A percentile compares a stretch with the other conserved stretches of the same genome.
These are phyloP conservation scores for Fraxinus anomala DNA, from an alignment of 257 asterid genomes.

Conservation along the genomic window DNA sequence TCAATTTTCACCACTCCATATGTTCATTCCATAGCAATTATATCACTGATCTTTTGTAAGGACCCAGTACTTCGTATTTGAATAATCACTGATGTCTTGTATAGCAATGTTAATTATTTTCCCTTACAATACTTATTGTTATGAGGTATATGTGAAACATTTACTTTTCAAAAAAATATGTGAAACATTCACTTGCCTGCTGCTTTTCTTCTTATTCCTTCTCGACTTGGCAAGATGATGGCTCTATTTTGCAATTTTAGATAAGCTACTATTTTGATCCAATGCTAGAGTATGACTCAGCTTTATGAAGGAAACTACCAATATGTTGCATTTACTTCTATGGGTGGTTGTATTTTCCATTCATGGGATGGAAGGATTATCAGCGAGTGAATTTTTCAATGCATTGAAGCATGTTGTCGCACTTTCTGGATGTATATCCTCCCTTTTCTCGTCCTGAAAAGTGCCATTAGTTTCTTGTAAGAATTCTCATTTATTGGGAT, in stretches of 20 bases:
- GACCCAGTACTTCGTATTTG: neutral
- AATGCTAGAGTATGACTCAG: neutral
- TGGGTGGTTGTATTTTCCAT: constrained; percentile 1
- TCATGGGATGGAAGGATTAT: neutral
- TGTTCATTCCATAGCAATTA: neutral
- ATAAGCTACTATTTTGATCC: neutral
- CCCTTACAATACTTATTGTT: neutral
- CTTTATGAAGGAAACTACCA: constrained; percentile 6
- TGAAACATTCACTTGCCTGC: neutral
- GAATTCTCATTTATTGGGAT: constrained; percentile 19
- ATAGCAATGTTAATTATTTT: too few species aligned
- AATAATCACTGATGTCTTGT: neutral
- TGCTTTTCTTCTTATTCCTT: neutral
- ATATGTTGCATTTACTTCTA: neutral
- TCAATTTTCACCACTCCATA: neutral
- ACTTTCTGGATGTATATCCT: constrained; percentile 6
- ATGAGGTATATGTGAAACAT: neutral
- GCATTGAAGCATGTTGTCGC: neutral
- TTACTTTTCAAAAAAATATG: constrained; percentile 5
- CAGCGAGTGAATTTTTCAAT: neutral
- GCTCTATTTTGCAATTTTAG: constrained; percentile 5
- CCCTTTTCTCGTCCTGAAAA: constrained; percentile 5
- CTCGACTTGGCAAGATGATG: neutral
- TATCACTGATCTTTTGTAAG: neutral
- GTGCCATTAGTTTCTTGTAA: neutral